Percentiles rank a stretch among this genome's conserved stretches.
These are phyloP conservation scores for Dichotomopilus funicola DNA, from an alignment of 2,329 filamentous ascomycete species.

Conservation along the genomic window DNA sequence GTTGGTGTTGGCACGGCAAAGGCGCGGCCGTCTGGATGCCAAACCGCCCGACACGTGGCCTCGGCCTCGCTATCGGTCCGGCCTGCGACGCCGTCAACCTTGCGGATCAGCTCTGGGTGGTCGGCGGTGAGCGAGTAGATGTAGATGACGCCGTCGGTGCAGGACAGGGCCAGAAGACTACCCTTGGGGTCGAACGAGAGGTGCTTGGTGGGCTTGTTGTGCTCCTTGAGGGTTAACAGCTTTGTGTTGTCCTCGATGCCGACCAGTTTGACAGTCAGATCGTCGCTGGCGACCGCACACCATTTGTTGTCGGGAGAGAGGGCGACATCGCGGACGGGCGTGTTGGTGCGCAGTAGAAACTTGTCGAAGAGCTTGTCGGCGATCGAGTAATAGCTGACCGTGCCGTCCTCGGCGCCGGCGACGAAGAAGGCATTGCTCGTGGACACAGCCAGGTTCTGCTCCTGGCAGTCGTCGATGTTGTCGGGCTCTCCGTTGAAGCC, in stretches of 20 bases:
- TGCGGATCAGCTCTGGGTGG: slow-evolving; percentile 72
- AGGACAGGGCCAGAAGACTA: slow-evolving; percentile 69
- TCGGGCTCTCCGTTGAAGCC: slow-evolving; percentile 87
- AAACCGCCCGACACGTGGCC: slow-evolving; percentile 65
- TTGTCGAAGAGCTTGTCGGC: slow-evolving; percentile 67
- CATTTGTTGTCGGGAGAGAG: slow-evolving; percentile 76
- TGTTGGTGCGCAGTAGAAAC: slow-evolving; percentile 73
- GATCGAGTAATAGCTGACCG: slow-evolving; percentile 89
- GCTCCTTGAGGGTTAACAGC: slow-evolving; percentile 74
- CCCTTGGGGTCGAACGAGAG: slow-evolving; percentile 80
- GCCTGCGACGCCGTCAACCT: slow-evolving; percentile 80
- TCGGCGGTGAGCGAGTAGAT: slow-evolving; percentile 77
- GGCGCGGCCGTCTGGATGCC: slow-evolving; percentile 91
- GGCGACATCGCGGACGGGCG: slow-evolving; percentile 80
- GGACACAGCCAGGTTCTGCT: slow-evolving; percentile 75
- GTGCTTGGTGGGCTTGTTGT: slow-evolving; percentile 83
- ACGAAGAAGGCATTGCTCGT: slow-evolving; percentile 77
- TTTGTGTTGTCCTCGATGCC: slow-evolving; percentile 70
- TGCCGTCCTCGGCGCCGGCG: slow-evolving; percentile 87
- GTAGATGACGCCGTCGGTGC: slow-evolving; percentile 83
- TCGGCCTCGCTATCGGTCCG: slow-evolving; percentile 71
- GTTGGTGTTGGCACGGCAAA: slow-evolving; percentile 81
- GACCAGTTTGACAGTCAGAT: slow-evolving; percentile 85
- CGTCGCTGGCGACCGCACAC: slow-evolving; percentile 95
- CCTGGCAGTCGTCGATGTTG: slow-evolving; percentile 85